Evolutionary conservation across 441 rosid species (phyloP).

Genomic region (Adansonia grandidieri): DNA sequence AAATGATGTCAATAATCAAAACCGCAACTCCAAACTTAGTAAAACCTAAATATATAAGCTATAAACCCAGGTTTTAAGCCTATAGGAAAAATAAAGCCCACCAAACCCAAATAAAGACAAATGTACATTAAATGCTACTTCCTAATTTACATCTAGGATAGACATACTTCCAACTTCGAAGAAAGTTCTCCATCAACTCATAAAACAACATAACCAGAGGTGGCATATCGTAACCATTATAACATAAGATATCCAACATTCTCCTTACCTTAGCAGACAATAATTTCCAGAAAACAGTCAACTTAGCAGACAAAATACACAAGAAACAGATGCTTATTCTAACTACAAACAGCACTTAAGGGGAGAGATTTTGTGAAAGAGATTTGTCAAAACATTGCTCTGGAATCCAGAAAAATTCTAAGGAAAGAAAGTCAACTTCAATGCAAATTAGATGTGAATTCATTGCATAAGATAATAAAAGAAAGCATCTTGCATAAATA

Average conservation of each 20-base stretch:
- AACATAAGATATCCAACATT: conserved; percentile 5
- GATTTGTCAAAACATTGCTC: conserved; percentile 13
- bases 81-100: neutral
- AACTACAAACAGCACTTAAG: conserved; percentile 8
- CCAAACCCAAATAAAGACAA: neutral
- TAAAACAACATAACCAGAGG: neutral
- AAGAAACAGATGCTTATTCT: conserved; percentile 14
- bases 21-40: neutral
- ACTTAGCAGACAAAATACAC: neutral
- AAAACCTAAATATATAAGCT: neutral
- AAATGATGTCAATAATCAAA: neutral
- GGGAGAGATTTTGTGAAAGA: neutral
- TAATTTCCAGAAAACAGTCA: neutral
- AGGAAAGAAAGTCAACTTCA: neutral
- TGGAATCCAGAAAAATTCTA: neutral
- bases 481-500: conserved; percentile 13
- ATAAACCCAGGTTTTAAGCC: conserved; percentile 3
- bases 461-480: neutral
- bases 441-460: neutral
- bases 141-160: conserved; percentile 6
- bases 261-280: neutral
- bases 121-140: conserved; percentile 13
- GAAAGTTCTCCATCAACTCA: neutral
- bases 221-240: conserved; percentile 9
- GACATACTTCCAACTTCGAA: neutral